Conservation (phyloP, 305 asterid species). For the Fraxinus xanthoxyloides region DNA sequence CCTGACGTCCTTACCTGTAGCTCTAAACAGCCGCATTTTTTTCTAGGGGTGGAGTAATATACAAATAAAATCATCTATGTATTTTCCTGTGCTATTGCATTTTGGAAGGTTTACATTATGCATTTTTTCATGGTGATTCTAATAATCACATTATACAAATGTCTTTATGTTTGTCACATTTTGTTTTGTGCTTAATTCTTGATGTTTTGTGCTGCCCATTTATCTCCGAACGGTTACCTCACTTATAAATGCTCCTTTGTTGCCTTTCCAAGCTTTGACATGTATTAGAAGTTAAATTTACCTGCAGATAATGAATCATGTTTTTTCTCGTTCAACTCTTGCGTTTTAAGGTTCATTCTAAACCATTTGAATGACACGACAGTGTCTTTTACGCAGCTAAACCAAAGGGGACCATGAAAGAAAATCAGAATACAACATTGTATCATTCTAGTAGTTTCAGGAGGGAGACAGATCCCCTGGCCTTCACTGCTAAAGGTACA, state of each 20-base stretch:
- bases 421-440: conserved; percentile 26
- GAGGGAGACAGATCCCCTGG: conserved; percentile 28
- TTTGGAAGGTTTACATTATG: background rate
- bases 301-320: conserved; percentile 13
- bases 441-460: conserved; percentile 23
- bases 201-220: background rate
- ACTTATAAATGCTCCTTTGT: background rate
- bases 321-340: conserved; percentile 12
- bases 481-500: conserved; percentile 21
- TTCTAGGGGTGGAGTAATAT: background rate
- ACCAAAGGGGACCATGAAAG: conserved; percentile 51
- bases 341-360: conserved; percentile 17
- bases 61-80: background rate
- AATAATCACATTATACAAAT: background rate
- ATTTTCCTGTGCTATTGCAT: background rate
- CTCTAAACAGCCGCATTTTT: background rate
- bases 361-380: conserved; percentile 33
- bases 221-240: background rate
- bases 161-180: background rate
- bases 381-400: conserved; percentile 45
- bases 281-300: conserved; percentile 16
- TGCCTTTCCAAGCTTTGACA: background rate
- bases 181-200: background rate
- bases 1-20: background rate
- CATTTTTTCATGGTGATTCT: background rate